phyloP scores from a whole-genome alignment of 306 rosid species.

The Dalbergia cochinchinensis region DNA sequence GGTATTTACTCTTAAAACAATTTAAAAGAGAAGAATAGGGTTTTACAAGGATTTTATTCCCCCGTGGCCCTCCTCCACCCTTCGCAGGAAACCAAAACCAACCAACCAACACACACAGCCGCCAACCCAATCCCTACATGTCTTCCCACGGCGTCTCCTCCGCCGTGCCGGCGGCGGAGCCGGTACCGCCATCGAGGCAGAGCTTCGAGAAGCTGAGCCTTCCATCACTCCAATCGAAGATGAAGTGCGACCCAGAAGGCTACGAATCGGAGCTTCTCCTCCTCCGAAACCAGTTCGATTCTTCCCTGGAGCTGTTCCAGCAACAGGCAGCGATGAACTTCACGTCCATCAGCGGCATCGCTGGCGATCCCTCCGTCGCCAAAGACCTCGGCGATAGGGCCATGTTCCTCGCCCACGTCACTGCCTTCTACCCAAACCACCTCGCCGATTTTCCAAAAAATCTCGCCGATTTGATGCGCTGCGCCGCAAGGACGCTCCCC shows the following conservation, averaged over 20 bases:
- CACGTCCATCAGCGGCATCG: conserved; percentile 75
- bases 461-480: conserved; percentile 67
- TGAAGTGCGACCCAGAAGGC: conserved; percentile 92
- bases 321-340: conserved; percentile 75
- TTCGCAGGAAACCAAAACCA: neutral
- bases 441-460: conserved; percentile 68
- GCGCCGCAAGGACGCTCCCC: conserved; percentile 64
- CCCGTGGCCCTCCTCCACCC: neutral
- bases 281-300: conserved; percentile 70
- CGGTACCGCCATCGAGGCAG: conserved; percentile 60
- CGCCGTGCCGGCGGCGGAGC: conserved; percentile 47
- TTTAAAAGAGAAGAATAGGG: neutral
- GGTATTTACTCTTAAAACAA: too few species aligned
- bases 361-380: conserved; percentile 68
- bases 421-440: conserved; percentile 66
- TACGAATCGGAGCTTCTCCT: conserved; percentile 75
- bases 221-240: conserved; percentile 71
- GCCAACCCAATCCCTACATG: conserved; percentile 7
- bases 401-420: conserved; percentile 75
- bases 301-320: conserved; percentile 73
- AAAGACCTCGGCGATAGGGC: conserved; percentile 82
- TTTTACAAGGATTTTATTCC: neutral
- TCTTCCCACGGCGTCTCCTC: conserved; percentile 12
- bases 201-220: conserved; percentile 74
- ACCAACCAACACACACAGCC: neutral